phyloP scores from a whole-genome alignment of 1,139 yeast species.

The Suhomyces anneliseae region DNA sequence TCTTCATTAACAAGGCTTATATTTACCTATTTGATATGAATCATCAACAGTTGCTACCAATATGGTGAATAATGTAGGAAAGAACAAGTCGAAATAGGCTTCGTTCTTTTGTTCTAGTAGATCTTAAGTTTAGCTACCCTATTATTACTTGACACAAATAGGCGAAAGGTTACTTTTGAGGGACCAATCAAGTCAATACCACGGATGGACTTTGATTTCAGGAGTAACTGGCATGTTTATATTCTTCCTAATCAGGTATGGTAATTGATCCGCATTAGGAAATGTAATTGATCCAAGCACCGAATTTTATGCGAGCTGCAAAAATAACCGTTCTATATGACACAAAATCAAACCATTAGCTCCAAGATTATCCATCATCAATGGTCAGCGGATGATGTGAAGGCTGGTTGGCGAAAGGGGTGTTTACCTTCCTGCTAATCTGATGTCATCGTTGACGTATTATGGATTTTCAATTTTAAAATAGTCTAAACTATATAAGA shows the following conservation, averaged over 20 bases:
- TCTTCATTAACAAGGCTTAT: too few relatives aligned
- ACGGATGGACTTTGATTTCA: not conserved
- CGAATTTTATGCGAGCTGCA: conserved; percentile 1
- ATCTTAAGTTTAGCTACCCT: not conserved
- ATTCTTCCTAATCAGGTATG: conserved; percentile 15
- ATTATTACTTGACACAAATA: not conserved
- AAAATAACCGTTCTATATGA: not conserved
- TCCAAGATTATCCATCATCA: not conserved
- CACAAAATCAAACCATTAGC: conserved; percentile 2
- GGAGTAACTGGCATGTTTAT: conserved; percentile 1
- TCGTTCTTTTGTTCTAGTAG: not conserved
- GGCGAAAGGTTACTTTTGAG: not conserved
- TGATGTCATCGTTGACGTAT: not conserved
- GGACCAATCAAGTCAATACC: not conserved
- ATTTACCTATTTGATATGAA: too few relatives aligned
- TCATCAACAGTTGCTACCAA: too few relatives aligned
- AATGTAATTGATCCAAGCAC: conserved; percentile 11
- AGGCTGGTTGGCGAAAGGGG: conserved; percentile 8
- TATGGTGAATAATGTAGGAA: too few relatives aligned
- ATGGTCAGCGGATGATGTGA: not conserved
- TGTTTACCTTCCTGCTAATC: not conserved
- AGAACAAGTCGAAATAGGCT: too few relatives aligned
- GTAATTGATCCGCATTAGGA: conserved; percentile 14
- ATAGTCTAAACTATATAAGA: not conserved
- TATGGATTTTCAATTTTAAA: too few relatives aligned